A percentile compares a stretch with the other conserved stretches of the same genome.
Conservation (phyloP, 306 rosid species). For the Potentilla sterilis region DNA sequence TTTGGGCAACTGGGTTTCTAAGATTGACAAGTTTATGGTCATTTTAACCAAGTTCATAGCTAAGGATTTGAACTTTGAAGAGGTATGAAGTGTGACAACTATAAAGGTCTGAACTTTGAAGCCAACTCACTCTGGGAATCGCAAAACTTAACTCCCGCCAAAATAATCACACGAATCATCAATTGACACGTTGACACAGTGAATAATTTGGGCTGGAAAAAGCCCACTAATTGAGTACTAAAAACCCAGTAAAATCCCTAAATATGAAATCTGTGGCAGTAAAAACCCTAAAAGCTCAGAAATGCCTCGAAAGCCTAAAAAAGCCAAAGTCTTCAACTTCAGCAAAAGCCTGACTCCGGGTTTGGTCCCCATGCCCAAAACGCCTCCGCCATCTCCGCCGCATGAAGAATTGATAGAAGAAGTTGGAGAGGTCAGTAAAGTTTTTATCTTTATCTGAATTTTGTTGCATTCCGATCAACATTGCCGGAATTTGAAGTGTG, state of each 20-base stretch:
- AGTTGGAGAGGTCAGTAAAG: conserved; percentile 2
- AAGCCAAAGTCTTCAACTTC: neutral
- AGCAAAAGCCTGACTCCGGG: neutral
- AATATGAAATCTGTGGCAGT: neutral
- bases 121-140: neutral
- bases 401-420: neutral
- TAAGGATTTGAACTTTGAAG: neutral
- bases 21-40: conserved; percentile 42
- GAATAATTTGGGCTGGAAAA: neutral
- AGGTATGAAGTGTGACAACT: neutral
- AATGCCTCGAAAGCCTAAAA: neutral
- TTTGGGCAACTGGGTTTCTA: conserved; percentile 40
- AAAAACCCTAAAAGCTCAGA: neutral
- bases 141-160: neutral
- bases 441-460: neutral
- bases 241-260: neutral
- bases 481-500: neutral
- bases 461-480: neutral
- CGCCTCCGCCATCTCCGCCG: neutral
- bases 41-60: conserved; percentile 22
- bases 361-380: conserved; percentile 2
- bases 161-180: neutral
- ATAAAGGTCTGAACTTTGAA: neutral
- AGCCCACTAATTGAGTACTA: neutral
- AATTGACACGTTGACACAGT: neutral